These are phyloP conservation scores for Lupinus albus DNA, from an alignment of 306 rosid genomes.

Conservation along the genomic window DNA sequence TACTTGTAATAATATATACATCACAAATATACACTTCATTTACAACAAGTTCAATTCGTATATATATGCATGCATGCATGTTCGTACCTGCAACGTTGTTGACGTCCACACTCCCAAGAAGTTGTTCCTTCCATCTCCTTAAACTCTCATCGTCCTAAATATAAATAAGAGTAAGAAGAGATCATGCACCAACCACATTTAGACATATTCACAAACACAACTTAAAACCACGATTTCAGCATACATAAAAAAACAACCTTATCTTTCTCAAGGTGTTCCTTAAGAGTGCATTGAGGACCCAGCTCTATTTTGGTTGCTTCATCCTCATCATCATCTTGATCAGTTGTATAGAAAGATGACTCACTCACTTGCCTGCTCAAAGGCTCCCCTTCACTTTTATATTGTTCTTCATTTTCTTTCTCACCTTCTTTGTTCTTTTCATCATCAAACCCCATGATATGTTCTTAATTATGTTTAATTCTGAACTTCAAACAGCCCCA, in stretches of 20 bases:
- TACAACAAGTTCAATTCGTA: too few species aligned
- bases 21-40: too few species aligned
- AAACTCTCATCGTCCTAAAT: slow-evolving; percentile 83
- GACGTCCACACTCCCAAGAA: slow-evolving; percentile 79
- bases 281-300: slow-evolving; percentile 80
- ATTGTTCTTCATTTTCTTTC: neutral
- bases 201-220: too few species aligned
- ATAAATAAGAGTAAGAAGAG: neutral
- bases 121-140: slow-evolving; percentile 90
- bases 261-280: slow-evolving; percentile 84
- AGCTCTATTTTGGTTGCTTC: slow-evolving; percentile 55
- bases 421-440: slow-evolving; percentile 40
- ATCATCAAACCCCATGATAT: slow-evolving; percentile 69
- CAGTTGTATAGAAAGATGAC: slow-evolving; percentile 54
- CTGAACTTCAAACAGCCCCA: slow-evolving; percentile 55
- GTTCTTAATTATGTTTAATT: neutral
- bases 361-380: slow-evolving; percentile 54
- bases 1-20: neutral
- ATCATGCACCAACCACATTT: neutral
- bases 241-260: slow-evolving; percentile 54
- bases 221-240: too few species aligned
- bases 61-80: neutral
- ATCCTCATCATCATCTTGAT: slow-evolving; percentile 61
- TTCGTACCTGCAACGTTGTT: slow-evolving; percentile 63
- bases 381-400: slow-evolving; percentile 29